These are phyloP conservation scores for Cystobasidium slooffiae DNA, from an alignment of 1,284 basidiomycete genomes.

Conservation along the genomic window DNA sequence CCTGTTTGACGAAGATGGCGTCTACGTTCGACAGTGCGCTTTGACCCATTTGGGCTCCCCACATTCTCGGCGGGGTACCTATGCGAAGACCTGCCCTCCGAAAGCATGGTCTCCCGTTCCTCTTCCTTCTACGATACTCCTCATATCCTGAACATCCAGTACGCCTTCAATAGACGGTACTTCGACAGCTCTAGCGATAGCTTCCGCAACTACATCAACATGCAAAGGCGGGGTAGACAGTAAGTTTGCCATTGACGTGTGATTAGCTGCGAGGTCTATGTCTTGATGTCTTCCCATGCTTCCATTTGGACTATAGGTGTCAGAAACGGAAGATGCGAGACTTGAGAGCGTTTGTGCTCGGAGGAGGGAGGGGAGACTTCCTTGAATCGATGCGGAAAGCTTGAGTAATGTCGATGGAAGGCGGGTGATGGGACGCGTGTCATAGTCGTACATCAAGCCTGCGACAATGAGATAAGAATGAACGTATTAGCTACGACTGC, in stretches of 20 bases:
- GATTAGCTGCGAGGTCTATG: constrained; percentile 44
- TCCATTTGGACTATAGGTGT: constrained; percentile 18
- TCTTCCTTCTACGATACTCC: constrained; percentile 64
- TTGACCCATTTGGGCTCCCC: neutral
- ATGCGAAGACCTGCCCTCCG: constrained; percentile 2
- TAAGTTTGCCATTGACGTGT: constrained; percentile 74
- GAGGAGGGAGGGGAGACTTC: constrained; percentile 56
- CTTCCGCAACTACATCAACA: constrained; percentile 91
- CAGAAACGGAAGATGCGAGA: constrained; percentile 45
- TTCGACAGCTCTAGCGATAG: constrained; percentile 66
- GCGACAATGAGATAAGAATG: constrained; percentile 43
- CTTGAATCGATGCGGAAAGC: constrained; percentile 72
- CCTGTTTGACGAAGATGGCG: too few species aligned
- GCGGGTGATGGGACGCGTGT: constrained; percentile 83
- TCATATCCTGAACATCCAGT: constrained; percentile 76
- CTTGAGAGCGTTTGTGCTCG: constrained; percentile 47
- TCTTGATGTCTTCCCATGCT: neutral
- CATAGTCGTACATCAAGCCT: constrained; percentile 96
- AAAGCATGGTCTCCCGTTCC: constrained; percentile 3
- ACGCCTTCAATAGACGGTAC: constrained; percentile 66
- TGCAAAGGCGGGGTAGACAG: constrained; percentile 85
- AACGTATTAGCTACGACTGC: constrained; percentile 3
- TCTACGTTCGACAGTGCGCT: neutral
- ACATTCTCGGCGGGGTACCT: neutral
- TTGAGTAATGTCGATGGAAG: constrained; percentile 84